Evolutionary conservation across 495 filamentous ascomycete genomes (phyloP).

Genomic region (Chaetomium tenue): DNA sequence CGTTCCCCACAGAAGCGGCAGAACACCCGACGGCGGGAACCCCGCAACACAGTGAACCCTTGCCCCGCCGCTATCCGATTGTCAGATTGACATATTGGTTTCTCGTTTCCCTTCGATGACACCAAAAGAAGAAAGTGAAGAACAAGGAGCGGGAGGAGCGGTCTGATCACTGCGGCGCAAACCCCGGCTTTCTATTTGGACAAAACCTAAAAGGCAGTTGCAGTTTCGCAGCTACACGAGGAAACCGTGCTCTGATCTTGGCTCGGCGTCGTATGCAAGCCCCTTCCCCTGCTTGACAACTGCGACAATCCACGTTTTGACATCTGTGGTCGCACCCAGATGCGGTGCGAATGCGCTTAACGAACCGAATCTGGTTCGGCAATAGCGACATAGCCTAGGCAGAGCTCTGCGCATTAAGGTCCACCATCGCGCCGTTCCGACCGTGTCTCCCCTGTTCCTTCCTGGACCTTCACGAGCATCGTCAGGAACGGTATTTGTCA

Average conservation of each 20-base stretch:
- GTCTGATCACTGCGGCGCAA: not conserved
- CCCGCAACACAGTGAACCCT: too few species aligned
- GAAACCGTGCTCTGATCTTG: too few species aligned
- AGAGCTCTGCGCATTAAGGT: not conserved
- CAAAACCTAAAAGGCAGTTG: not conserved
- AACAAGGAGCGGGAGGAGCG: not conserved
- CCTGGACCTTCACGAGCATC: not conserved
- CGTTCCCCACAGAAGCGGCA: not conserved
- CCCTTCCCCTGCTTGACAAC: constrained; percentile 5
- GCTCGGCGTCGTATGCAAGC: constrained; percentile 10
- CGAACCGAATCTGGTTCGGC: not conserved
- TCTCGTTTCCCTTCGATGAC: not conserved
- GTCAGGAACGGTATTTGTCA: constrained; percentile 4
- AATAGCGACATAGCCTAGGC: not conserved
- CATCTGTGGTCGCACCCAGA: constrained; percentile 7
- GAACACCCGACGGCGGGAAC: not conserved
- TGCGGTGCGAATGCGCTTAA: not conserved
- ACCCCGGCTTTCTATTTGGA: not conserved
- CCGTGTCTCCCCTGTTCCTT: not conserved
- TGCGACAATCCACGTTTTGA: constrained; percentile 25
- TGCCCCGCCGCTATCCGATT: too few species aligned
- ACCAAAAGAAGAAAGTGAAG: not conserved
- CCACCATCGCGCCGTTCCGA: not conserved
- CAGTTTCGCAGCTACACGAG: too few species aligned
- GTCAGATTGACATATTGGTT: not conserved